Percentiles rank a stretch among this genome's conserved stretches.
These are phyloP conservation scores for Pleurotus ostreatus DNA, from an alignment of 768 basidiomycete genomes.

Conservation along the genomic window DNA sequence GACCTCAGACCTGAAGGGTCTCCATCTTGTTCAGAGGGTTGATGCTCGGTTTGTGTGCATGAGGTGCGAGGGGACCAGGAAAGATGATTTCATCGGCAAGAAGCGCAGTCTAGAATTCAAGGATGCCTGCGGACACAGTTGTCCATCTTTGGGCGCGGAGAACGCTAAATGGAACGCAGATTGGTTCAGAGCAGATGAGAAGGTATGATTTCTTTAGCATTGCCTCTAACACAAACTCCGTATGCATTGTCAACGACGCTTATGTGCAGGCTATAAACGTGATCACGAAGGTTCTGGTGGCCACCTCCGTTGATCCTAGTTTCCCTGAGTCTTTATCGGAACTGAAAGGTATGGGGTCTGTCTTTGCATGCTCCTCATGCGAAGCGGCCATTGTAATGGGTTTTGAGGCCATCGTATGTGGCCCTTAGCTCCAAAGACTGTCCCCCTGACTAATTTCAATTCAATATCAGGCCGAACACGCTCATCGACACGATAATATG, in stretches of 20 bases:
- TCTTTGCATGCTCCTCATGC: slow-evolving; percentile 49
- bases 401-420: slow-evolving; percentile 42
- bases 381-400: slow-evolving; percentile 44
- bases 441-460: neutral
- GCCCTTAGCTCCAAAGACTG: neutral
- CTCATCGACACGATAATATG: slow-evolving; percentile 59
- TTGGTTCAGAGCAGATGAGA: slow-evolving; percentile 55
- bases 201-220: slow-evolving; percentile 28
- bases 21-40: slow-evolving; percentile 56
- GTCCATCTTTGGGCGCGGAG: slow-evolving; percentile 26
- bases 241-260: neutral
- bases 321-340: slow-evolving; percentile 16
- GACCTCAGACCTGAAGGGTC: slow-evolving; percentile 34
- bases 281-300: slow-evolving; percentile 32
- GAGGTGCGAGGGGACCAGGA: slow-evolving; percentile 32
- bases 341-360: slow-evolving; percentile 20
- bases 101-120: slow-evolving; percentile 52
- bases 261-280: slow-evolving; percentile 41
- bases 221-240: neutral
- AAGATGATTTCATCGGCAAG: slow-evolving; percentile 26
- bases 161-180: slow-evolving; percentile 41
- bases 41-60: slow-evolving; percentile 59
- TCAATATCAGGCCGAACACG: slow-evolving; percentile 52
- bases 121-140: slow-evolving; percentile 58
- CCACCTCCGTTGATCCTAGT: slow-evolving; percentile 26